Percentiles rank a stretch among this genome's conserved stretches.
phyloP scores from a whole-genome alignment of 2,329 filamentous ascomycete genomes.

The Ophiostoma triangulosporum region DNA sequence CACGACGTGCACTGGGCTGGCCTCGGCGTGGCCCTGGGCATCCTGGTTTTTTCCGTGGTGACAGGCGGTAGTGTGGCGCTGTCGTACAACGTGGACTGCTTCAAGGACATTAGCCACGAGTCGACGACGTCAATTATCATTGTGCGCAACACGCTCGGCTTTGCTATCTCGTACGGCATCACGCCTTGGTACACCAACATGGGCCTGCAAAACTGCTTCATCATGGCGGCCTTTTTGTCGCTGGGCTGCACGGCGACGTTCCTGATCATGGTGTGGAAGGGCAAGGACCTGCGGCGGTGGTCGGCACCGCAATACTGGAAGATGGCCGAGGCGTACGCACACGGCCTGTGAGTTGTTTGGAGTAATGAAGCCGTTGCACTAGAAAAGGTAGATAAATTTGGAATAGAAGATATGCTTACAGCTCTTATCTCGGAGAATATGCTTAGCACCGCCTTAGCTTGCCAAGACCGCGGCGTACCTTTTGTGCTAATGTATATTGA shows the following conservation, averaged over 20 bases:
- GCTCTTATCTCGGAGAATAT: too few species aligned
- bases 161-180: conserved; percentile 21
- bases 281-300: neutral
- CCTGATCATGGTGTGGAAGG: neutral
- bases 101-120: conserved; percentile 18
- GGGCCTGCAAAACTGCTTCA: conserved; percentile 12
- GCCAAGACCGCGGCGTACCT: too few species aligned
- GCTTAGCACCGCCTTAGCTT: too few species aligned
- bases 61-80: conserved; percentile 25
- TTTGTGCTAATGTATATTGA: too few species aligned
- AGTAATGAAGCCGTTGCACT: too few species aligned
- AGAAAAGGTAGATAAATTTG: too few species aligned
- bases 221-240: neutral
- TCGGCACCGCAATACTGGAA: neutral
- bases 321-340: neutral
- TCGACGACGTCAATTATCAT: conserved; percentile 16
- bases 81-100: conserved; percentile 30
- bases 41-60: conserved; percentile 26
- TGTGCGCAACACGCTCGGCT: conserved; percentile 18
- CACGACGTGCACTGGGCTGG: conserved; percentile 28
- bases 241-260: neutral
- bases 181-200: conserved; percentile 19
- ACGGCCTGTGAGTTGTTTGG: neutral
- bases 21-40: conserved; percentile 26
- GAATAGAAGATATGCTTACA: too few species aligned